These are phyloP conservation scores for Hsuehochloa calcarea DNA, from an alignment of 176 grass and related monocot genomes.

Conservation along the genomic window DNA sequence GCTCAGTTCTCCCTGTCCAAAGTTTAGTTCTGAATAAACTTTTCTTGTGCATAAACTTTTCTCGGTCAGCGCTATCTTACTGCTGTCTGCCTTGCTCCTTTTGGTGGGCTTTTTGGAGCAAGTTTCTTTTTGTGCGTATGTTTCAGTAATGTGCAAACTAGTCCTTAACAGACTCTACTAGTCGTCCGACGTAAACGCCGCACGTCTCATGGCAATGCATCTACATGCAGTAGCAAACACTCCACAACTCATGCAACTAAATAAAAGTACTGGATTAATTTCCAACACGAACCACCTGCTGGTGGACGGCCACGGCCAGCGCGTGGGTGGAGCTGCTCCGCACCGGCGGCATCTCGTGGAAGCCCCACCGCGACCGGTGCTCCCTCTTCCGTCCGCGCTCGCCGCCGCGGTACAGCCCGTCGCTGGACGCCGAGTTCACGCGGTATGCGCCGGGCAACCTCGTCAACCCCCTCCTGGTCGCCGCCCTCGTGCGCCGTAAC, in stretches of 20 bases:
- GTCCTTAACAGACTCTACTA: too few relatives aligned
- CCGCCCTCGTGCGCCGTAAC: constrained; percentile 45
- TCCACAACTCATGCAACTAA: too few relatives aligned
- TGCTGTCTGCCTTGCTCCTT: neutral
- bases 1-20: neutral
- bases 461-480: constrained; percentile 42
- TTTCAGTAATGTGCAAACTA: neutral
- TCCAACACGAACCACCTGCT: constrained; percentile 65
- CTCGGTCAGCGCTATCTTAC: neutral
- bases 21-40: constrained; percentile 8
- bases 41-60: constrained; percentile 2
- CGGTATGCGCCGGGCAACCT: constrained; percentile 21
- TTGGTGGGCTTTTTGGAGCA: neutral
- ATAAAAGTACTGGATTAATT: too few relatives aligned
- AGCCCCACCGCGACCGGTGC: constrained; percentile 49
- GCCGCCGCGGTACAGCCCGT: constrained; percentile 31
- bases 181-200: too few relatives aligned
- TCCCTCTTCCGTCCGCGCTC: constrained; percentile 49
- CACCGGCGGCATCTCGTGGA: constrained; percentile 20
- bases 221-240: too few relatives aligned
- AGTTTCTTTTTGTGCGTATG: neutral
- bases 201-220: too few relatives aligned
- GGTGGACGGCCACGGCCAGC: constrained; percentile 58
- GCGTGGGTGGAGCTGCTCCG: constrained; percentile 54
- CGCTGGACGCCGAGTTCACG: constrained; percentile 55